These are phyloP conservation scores for Gnomoniopsis smithogilvyi DNA, from an alignment of 2,329 filamentous ascomycete species.

Conservation along the genomic window DNA sequence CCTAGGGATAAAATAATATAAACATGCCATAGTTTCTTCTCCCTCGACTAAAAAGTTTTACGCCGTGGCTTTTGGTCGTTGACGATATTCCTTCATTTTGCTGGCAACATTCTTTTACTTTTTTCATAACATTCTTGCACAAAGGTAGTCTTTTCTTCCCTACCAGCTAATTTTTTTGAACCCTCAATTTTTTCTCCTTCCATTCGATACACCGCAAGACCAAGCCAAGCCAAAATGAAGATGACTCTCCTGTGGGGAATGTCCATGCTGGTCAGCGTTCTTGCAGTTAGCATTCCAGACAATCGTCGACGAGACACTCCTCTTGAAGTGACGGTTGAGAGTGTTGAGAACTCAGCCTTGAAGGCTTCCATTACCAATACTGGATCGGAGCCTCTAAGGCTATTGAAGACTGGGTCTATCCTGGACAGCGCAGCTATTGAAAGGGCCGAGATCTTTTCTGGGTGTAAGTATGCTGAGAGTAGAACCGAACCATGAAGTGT, in stretches of 20 bases:
- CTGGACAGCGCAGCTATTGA: constrained; percentile 50
- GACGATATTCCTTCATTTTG: no score
- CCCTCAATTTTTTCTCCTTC: no score
- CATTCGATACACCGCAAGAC: no score
- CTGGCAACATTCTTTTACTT: no score
- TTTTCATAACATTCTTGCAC: no score
- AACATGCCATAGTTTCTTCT: no score
- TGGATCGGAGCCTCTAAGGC: constrained; percentile 44
- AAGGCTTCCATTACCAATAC: constrained; percentile 53
- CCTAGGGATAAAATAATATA: no score
- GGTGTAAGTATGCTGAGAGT: constrained; percentile 30
- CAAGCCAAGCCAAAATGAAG: constrained; percentile 11
- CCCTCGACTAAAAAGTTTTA: no score
- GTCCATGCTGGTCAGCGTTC: constrained; percentile 31
- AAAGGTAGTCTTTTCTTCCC: no score
- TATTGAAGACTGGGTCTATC: constrained; percentile 52
- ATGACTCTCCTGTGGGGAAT: constrained; percentile 39
- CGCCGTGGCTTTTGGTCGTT: no score
- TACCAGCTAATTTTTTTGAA: no score
- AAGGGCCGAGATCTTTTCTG: constrained; percentile 49
- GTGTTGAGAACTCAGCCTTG: constrained; percentile 49
- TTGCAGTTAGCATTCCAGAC: neutral
- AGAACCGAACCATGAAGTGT: neutral
- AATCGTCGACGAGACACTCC: constrained; percentile 33
- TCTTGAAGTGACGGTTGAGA: constrained; percentile 43